These are phyloP conservation scores for Rhododendron henanense DNA, from an alignment of 148 eudicot genomes.

Conservation along the genomic window DNA sequence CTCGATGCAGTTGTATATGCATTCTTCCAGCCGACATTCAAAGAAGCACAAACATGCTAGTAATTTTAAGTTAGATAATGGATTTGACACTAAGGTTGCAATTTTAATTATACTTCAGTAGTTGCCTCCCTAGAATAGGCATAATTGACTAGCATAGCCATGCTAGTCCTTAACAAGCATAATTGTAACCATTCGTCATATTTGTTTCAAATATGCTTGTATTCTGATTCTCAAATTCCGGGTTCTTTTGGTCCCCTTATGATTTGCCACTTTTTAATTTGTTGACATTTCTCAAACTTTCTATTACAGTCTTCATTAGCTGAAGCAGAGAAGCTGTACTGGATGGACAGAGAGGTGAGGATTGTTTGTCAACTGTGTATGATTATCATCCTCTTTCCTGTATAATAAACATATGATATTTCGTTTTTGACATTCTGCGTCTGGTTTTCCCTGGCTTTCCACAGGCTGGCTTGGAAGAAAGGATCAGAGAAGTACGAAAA, in stretches of 20 bases:
- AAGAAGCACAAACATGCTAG: background rate
- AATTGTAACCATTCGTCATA: background rate
- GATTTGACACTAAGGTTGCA: background rate
- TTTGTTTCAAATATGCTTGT: background rate
- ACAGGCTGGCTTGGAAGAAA: conserved; percentile 1
- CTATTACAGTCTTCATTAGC: conserved; percentile 32
- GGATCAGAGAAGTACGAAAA: background rate
- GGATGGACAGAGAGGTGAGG: conserved; percentile 45
- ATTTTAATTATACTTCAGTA: background rate
- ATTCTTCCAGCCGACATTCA: background rate
- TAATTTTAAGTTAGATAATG: background rate
- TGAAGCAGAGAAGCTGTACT: conserved; percentile 35
- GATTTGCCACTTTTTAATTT: background rate
- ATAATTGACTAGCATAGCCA: background rate
- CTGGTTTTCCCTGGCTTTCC: background rate
- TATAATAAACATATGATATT: background rate
- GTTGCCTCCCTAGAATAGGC: background rate
- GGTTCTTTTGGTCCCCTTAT: background rate
- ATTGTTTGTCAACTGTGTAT: background rate
- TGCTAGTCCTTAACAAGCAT: background rate
- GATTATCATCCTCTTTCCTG: background rate
- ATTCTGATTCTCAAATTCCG: background rate
- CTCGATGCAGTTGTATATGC: background rate
- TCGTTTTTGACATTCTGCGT: background rate
- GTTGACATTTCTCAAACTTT: conserved; percentile 4